phyloP scores from a whole-genome alignment of 176 grass and related monocot species.

The Sorghum bicolor region Sorghum_bicolor_NCBIv3 NC_012871.2:16109501-16110000 shows the following conservation, averaged over 20 bases:
- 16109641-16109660: not conserved
- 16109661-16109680: not conserved
- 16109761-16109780: conserved; percentile 35
- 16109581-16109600: not conserved
- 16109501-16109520: not conserved
- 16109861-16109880: not conserved
- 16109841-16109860: not conserved
- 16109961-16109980: not conserved
- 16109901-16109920: not conserved
- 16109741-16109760: conserved; percentile 36
- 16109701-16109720: conserved; percentile 30
- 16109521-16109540: not conserved
- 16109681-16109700: conserved; percentile 36
- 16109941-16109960: not conserved
- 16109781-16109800: conserved; percentile 11
- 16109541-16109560: not conserved
- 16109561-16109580: not conserved
- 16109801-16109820: conserved; percentile 5
- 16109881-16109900: not conserved
- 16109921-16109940: not conserved
- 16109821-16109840: not conserved
- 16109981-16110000: not conserved
- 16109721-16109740: conserved; percentile 27
- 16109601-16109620: not conserved
- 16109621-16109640: not conserved